Conservation (phyloP, 257 asterid genomes). For the Haberlea rhodopensis region DNA sequence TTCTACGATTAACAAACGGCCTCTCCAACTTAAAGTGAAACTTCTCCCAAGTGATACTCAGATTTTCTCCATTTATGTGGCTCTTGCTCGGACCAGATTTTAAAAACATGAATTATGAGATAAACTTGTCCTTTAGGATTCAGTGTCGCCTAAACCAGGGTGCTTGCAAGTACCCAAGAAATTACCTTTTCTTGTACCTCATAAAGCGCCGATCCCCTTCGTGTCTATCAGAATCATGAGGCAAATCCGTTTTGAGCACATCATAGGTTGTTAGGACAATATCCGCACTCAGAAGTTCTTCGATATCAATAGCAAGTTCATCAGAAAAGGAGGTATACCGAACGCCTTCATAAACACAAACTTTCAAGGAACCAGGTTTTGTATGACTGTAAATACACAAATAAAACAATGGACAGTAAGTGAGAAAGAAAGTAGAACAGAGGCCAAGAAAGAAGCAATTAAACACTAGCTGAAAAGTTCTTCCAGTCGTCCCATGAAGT, state of each 20-base stretch:
- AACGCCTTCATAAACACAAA: conserved; percentile 81
- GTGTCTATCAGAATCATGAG: conserved; percentile 92
- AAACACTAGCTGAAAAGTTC: background rate
- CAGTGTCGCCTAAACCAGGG: conserved; percentile 19
- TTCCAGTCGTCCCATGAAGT: background rate
- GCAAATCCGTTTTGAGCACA: conserved; percentile 87
- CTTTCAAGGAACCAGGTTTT: conserved; percentile 59
- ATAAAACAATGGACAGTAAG: conserved; percentile 28
- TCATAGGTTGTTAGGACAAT: conserved; percentile 90
- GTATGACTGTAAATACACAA: conserved; percentile 67
- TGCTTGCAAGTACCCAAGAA: conserved; percentile 14
- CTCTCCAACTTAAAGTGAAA: conserved; percentile 17
- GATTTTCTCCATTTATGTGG: conserved; percentile 6
- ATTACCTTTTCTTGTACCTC: conserved; percentile 84
- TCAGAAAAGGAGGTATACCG: conserved; percentile 48
- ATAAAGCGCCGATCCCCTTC: conserved; percentile 88
- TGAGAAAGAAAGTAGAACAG: conserved; percentile 21
- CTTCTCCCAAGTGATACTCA: background rate
- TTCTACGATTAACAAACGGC: conserved; percentile 1
- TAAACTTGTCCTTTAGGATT: conserved; percentile 20
- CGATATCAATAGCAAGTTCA: conserved; percentile 51
- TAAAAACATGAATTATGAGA: conserved; percentile 7
- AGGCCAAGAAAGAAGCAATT: conserved; percentile 9
- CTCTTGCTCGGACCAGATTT: conserved; percentile 11
- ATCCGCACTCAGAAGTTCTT: conserved; percentile 72